Percentiles rank a stretch among this genome's conserved stretches.
These are phyloP conservation scores for Tulasnella calospora DNA, from an alignment of 768 basidiomycete species.

Conservation along the genomic window DNA sequence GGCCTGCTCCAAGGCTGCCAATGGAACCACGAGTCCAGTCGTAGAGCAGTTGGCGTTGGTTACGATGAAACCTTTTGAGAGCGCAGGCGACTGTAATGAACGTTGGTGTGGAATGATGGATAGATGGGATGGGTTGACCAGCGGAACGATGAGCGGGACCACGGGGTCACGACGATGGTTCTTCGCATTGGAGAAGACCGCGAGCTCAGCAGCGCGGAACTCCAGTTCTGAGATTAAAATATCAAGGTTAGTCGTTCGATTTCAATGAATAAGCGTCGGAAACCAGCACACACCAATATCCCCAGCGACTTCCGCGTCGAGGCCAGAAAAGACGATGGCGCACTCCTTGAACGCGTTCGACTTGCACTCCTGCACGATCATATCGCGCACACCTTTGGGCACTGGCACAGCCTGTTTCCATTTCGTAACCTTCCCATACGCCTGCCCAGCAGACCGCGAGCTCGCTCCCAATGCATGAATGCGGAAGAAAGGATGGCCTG, in stretches of 20 bases:
- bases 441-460: conserved; percentile 75
- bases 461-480: conserved; percentile 88
- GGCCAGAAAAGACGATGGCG: conserved; percentile 86
- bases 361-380: conserved; percentile 71
- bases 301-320: conserved; percentile 91
- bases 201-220: conserved; percentile 80
- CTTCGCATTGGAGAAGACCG: conserved; percentile 96
- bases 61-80: conserved; percentile 84
- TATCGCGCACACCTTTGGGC: conserved; percentile 55
- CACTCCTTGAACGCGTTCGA: conserved; percentile 76
- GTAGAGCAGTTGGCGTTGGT: conserved; percentile 99
- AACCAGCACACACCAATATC: conserved; percentile 68
- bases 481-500: conserved; percentile 84
- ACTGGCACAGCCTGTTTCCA: conserved; percentile 88
- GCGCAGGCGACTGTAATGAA: conserved; percentile 56
- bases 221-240: conserved; percentile 57
- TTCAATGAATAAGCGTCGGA: background rate
- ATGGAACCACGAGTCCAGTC: conserved; percentile 87
- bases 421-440: conserved; percentile 62
- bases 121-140: conserved; percentile 86
- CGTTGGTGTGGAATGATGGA: conserved; percentile 81
- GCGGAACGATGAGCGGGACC: conserved; percentile 92
- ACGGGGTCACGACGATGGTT: conserved; percentile 88
- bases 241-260: conserved; percentile 9
- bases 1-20: conserved; percentile 78